A percentile compares a stretch with the other conserved stretches of the same genome.
Conservation (phyloP, 768 basidiomycete genomes). For the Lentinula raphanica region DNA sequence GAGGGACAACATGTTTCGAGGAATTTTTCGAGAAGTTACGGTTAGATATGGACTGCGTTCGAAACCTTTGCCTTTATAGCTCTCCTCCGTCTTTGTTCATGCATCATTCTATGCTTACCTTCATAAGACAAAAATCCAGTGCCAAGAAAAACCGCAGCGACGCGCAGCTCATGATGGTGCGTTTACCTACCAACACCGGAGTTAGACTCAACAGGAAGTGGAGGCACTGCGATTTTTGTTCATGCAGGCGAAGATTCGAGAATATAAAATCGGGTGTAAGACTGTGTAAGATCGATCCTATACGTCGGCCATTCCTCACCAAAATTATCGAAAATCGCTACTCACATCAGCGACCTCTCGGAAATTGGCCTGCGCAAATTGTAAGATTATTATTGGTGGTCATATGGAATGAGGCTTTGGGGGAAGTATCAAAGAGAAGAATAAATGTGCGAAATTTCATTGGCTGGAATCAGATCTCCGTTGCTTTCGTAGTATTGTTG, state of each 20-base stretch:
- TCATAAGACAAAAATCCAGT: neutral
- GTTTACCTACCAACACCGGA: neutral
- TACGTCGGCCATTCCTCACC: neutral
- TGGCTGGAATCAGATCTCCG: neutral
- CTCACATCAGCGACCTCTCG: neutral
- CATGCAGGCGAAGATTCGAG: neutral
- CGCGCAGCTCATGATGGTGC: neutral
- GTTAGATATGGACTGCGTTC: no score
- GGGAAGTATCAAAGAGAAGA: neutral
- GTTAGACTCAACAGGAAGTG: neutral
- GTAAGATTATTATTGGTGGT: neutral
- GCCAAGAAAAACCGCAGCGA: neutral
- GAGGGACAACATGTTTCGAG: neutral
- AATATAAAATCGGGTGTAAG: neutral
- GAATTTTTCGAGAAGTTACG: no score
- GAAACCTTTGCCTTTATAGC: no score
- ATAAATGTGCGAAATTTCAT: neutral
- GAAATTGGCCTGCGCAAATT: neutral
- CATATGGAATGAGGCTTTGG: neutral
- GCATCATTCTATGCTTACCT: no score
- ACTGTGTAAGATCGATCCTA: neutral
- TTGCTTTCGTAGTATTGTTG: neutral
- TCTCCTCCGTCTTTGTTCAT: no score
- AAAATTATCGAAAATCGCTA: neutral
- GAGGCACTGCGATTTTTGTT: neutral